Evolutionary conservation across 345 rosid genomes (phyloP), one percentile per base, ranked within the genome.

Genomic region (Tarenaya hassleriana): DNA sequence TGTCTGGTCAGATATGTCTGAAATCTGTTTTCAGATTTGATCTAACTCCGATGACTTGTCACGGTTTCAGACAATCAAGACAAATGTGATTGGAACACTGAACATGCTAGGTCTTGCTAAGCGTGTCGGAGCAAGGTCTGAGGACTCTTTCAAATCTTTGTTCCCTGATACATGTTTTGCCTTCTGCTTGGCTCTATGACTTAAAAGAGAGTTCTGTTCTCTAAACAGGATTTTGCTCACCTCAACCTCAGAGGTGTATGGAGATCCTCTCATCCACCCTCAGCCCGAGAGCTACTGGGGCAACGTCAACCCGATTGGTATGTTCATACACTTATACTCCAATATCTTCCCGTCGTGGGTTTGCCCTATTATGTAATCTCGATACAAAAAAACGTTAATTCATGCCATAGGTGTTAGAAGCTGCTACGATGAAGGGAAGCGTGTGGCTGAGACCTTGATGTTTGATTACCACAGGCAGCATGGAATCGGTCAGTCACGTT

Each of bases 51-150:
- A 24, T 24, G 5, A 5, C 3, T 37, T 10, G 41, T 10, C 41
- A 37, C 41, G 8, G 8, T 37, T 2, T 2, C 15, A 86, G 95
- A 88, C 97, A 12, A 88, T 92, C 44, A 92, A 88, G 80, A 92
- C 98, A 60, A 92, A 88, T 77, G 97, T 92, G 54, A 88, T 92
- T 20, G 97, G 98, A 47, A 92, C 98, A 58, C 78, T 88, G 58
- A 92, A 88, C 77, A 88, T 92, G 97, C 78, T 92, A 29, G 97
- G 98, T 56, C 97, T 92, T 47, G 97, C 98, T 44, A 88, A 92
- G 76, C 86, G 97, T 64, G 97, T 88, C 34, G 98, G 97, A 47
- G 97, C 97, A 44, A 83, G 96, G 98, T 88, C 39, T 50, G 72
- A n/a, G 10, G 27, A 41, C 14, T 21, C 5, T 10, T 5, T 4